Evolutionary conservation across 2,329 filamentous ascomycete species (phyloP).

Genomic region (Fusarium metavorans): DNA sequence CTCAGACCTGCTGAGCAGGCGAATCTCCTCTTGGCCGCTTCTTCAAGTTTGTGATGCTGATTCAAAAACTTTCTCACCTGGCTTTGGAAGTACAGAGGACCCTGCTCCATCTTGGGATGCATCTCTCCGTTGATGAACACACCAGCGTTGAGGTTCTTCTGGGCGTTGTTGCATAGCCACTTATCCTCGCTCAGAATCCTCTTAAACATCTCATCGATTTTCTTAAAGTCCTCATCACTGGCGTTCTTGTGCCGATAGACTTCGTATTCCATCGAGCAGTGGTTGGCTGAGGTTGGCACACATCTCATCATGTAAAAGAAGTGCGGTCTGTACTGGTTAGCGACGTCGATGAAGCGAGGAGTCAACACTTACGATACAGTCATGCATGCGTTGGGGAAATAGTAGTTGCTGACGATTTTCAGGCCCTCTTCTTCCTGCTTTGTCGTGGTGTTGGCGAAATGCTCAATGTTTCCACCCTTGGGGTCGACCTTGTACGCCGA

Average conservation of each 20-base stretch:
- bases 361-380: constrained; percentile 24
- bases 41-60: background rate
- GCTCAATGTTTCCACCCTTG: constrained; percentile 28
- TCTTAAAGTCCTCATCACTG: background rate
- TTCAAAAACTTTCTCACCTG: background rate
- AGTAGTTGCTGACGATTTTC: constrained; percentile 30
- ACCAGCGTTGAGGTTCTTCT: constrained; percentile 16
- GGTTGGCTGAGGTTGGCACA: background rate
- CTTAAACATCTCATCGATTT: constrained; percentile 15
- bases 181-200: constrained; percentile 11
- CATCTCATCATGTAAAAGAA: constrained; percentile 27
- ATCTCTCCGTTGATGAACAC: constrained; percentile 18
- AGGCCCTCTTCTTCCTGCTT: constrained; percentile 19
- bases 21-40: background rate
- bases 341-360: too few species aligned
- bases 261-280: constrained; percentile 16
- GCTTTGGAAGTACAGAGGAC: background rate
- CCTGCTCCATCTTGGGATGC: constrained; percentile 14
- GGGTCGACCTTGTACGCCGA: constrained; percentile 13
- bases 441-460: constrained; percentile 14
- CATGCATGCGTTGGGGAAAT: constrained; percentile 33
- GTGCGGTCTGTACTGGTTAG: background rate
- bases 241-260: constrained; percentile 16
- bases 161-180: background rate
- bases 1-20: background rate